Base-by-base conservation (phyloP, 306 rosid genomes). In the Acacia crassicarpa region DNA sequence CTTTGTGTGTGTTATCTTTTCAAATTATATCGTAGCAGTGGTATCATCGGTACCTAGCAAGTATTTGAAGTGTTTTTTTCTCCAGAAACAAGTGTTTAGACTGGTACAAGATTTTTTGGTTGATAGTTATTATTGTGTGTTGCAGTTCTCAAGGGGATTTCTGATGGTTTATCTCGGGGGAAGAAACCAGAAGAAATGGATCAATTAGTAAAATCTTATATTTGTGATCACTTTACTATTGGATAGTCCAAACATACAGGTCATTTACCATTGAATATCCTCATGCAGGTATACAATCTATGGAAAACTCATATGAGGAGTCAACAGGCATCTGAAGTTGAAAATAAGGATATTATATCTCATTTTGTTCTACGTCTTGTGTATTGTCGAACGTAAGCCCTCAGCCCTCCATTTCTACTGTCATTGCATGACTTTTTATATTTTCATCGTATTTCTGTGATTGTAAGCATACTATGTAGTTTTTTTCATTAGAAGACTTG, bases 321-420 rank as follows among this genome's bases (percentile, higher is more conserved):
- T 74, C 93, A 90, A 75, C 83, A 85, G 69, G 77, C 93, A 54
- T 86, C 92, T 13, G 93, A 95, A 80, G 81, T 54, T 82, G 46
- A 82, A 77, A 93, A 91, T 85, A 95, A 92, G 92, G 99, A 93
- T 87, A 89, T 93, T 17, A 93, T 95, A 77, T 93, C 99, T 30
- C 99, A 93, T 86, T 95, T 92, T 81, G 99, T 92, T 73, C 89
- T 95, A 20, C 94, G 97, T 43, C 94, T 95, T 16, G 99, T 93
- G 45, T 92, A 93, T 85, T 93, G 98, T 82, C 90, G 98, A 90
- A 89, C 97, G 99, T 95, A 79, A 84, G 91, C 53, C 4, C 44
- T 12, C 27, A 56, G 17, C 73, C 44, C 48, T 27, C 23, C 35
- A 16, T 68, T 76, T 44, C 82, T 27, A 22, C 43, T 67, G 44